phyloP scores from a whole-genome alignment of 331 rosid genomes.

The Acacia concinna region DNA sequence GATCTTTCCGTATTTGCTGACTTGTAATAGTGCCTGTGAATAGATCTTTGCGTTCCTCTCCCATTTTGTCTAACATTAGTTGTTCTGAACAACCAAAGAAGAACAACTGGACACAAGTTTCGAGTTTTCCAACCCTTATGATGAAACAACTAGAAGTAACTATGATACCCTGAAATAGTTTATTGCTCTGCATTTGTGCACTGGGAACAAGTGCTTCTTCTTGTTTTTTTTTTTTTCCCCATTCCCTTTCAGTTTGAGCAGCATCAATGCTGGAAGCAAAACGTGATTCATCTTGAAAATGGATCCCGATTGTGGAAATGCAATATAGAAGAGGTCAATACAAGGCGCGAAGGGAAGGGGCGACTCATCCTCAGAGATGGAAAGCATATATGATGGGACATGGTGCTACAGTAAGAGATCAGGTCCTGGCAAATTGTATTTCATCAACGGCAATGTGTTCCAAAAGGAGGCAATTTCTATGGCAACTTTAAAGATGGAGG shows the following conservation, averaged over 20 bases:
- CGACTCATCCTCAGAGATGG: constrained; percentile 79
- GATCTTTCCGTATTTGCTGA: background rate
- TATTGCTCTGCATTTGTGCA: constrained; percentile 16
- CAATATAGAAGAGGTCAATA: constrained; percentile 82
- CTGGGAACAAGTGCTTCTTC: constrained; percentile 11
- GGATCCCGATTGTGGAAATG: constrained; percentile 89
- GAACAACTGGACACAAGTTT: constrained; percentile 38
- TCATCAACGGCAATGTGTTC: too few species aligned
- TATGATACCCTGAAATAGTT: constrained; percentile 8
- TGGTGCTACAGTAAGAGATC: constrained; percentile 94
- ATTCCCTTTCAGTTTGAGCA: constrained; percentile 71
- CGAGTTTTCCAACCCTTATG: constrained; percentile 39
- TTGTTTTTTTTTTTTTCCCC: too few species aligned
- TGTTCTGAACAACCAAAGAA: constrained; percentile 43
- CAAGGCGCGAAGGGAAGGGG: constrained; percentile 97
- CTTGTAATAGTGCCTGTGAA: background rate
- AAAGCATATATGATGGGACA: constrained; percentile 85
- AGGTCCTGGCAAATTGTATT: constrained; percentile 75
- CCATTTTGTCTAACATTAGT: constrained; percentile 38
- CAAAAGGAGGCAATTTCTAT: too few species aligned
- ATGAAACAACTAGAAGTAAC: constrained; percentile 42
- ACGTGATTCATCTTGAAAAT: constrained; percentile 78
- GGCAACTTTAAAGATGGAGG: too few species aligned
- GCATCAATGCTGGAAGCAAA: constrained; percentile 98
- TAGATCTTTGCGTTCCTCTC: background rate